Conservation (phyloP, 257 asterid genomes). For the Salvia miltiorrhiza region DNA sequence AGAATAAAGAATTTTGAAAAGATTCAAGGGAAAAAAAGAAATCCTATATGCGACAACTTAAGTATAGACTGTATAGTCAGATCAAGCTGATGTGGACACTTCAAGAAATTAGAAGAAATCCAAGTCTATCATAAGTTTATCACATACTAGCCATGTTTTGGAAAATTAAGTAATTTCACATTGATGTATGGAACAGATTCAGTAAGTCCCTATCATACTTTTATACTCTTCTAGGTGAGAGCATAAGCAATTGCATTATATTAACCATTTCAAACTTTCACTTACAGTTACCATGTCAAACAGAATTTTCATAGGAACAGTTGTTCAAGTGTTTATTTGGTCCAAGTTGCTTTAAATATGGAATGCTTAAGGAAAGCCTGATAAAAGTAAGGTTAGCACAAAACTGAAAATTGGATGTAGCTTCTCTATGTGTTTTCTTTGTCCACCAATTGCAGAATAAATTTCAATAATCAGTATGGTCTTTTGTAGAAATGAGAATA, state of each 20-base stretch:
- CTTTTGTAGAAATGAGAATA: not conserved
- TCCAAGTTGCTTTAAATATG: not conserved
- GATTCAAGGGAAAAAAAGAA: not conserved
- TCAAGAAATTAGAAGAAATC: not conserved
- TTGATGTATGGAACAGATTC: constrained; percentile 3
- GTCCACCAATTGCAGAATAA: constrained; percentile 12
- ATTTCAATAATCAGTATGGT: not conserved
- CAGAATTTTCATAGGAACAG: not conserved
- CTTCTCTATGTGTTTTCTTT: not conserved
- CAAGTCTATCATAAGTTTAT: not conserved
- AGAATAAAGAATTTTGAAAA: not conserved
- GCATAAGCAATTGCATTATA: not conserved
- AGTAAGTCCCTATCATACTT: not conserved
- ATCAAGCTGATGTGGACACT: not conserved
- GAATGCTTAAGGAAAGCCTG: constrained; percentile 4
- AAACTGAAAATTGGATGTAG: not conserved
- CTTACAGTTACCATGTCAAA: not conserved
- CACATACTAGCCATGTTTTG: not conserved
- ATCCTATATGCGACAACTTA: too few species aligned
- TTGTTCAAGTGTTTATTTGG: not conserved
- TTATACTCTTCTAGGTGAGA: constrained; percentile 4
- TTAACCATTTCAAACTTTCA: not conserved
- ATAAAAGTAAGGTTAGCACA: constrained; percentile 3
- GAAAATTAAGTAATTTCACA: not conserved
- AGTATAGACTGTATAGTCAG: too few species aligned